Evolutionary conservation across 176 grass and related monocot genomes (phyloP).

Genomic region (Bonia amplexicaulis): DNA sequence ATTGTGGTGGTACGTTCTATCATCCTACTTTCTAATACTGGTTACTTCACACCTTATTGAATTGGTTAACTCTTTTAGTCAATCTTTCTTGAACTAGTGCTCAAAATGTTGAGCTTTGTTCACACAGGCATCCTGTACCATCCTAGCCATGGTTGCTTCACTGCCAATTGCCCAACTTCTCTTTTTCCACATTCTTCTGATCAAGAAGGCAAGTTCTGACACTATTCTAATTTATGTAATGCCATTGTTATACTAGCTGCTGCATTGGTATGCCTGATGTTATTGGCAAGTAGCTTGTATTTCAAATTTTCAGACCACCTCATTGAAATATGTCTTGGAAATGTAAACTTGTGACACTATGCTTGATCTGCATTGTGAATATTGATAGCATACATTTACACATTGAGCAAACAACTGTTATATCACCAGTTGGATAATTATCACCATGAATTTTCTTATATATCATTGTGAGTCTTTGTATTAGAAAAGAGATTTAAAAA

Average conservation of each 20-base stretch:
- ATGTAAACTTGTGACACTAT: not conserved
- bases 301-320: not conserved
- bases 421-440: not conserved
- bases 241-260: not conserved
- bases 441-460: not conserved
- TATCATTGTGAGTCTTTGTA: not conserved
- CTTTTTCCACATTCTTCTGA: constrained; percentile 96
- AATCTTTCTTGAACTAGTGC: constrained; percentile 9
- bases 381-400: not conserved
- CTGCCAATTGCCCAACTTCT: constrained; percentile 91
- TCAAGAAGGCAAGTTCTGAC: constrained; percentile 78
- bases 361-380: not conserved
- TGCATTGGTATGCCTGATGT: not conserved
- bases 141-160: constrained; percentile 83
- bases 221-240: not conserved
- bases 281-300: constrained; percentile 1
- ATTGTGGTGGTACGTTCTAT: constrained; percentile 76
- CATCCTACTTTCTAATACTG: constrained; percentile 9
- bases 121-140: constrained; percentile 67
- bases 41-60: not conserved
- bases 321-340: not conserved
- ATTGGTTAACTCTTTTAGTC: constrained; percentile 2
- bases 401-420: not conserved
- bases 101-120: constrained; percentile 17
- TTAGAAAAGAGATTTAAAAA: not conserved